A percentile compares a stretch with the other conserved stretches of the same genome.
Conservation (phyloP, 2,329 filamentous ascomycete genomes). For the Cladorrhinum sp. region DNA sequence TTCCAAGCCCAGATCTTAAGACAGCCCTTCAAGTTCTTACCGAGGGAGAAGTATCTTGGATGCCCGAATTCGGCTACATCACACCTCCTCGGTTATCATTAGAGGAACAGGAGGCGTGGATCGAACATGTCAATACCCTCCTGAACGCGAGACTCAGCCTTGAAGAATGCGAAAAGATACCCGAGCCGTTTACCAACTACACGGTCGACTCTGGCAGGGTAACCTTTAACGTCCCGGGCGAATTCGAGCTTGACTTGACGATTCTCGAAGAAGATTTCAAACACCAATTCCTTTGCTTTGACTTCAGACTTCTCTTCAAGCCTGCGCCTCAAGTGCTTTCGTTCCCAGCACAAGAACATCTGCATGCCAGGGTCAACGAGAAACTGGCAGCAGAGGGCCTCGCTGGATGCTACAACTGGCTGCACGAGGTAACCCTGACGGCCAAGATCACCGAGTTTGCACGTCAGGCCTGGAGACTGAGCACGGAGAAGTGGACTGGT, state of each 20-base stretch:
- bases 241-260: constrained; percentile 92
- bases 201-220: constrained; percentile 80
- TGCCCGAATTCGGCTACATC: constrained; percentile 81
- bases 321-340: constrained; percentile 63
- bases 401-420: constrained; percentile 74
- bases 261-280: constrained; percentile 80
- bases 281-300: constrained; percentile 90
- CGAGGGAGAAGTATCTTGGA: constrained; percentile 71
- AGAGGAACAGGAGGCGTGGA: constrained; percentile 67
- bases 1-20: constrained; percentile 86
- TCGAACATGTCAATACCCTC: constrained; percentile 79
- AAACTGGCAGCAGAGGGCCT: constrained; percentile 69
- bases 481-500: constrained; percentile 71
- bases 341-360: constrained; percentile 58
- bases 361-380: constrained; percentile 72
- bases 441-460: constrained; percentile 83
- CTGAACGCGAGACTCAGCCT: constrained; percentile 81
- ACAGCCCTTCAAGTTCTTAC: constrained; percentile 84
- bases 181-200: constrained; percentile 73
- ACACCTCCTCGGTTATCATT: constrained; percentile 67
- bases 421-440: constrained; percentile 85
- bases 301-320: constrained; percentile 78
- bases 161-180: constrained; percentile 73
- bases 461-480: constrained; percentile 71
- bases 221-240: constrained; percentile 76